Evolutionary conservation across 129 eudicot genomes (phyloP).

Genomic region (Sambucus nigra): DNA sequence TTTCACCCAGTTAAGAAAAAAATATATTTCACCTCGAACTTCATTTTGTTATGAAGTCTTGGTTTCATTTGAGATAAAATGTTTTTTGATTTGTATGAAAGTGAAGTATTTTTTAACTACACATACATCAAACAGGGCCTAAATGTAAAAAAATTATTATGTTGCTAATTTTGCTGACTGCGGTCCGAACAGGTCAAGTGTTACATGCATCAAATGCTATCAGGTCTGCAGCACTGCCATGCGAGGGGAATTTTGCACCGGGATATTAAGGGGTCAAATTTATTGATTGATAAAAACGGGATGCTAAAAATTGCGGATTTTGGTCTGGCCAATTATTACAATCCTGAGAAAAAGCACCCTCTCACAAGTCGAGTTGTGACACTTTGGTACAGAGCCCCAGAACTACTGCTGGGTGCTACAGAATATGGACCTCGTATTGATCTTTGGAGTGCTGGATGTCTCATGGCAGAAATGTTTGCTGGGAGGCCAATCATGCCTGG

Average conservation of each 20-base stretch:
- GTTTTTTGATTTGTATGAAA: no score
- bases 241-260: conserved; percentile 66
- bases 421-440: conserved; percentile 56
- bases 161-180: background rate
- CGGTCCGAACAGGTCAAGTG: conserved; percentile 34
- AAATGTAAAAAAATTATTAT: background rate
- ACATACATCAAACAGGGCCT: no score
- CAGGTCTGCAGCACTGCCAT: conserved; percentile 68
- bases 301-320: conserved; percentile 60
- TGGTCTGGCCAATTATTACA: conserved; percentile 49
- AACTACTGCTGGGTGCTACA: conserved; percentile 47
- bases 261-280: conserved; percentile 62
- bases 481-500: conserved; percentile 72
- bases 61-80: no score
- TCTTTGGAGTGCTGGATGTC: conserved; percentile 79
- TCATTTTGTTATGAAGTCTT: no score
- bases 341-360: conserved; percentile 32
- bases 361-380: conserved; percentile 68
- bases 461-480: conserved; percentile 64
- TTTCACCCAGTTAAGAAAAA: no score
- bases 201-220: conserved; percentile 58
- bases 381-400: conserved; percentile 75
- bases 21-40: no score
- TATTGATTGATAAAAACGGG: conserved; percentile 50
- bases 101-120: no score